These are phyloP conservation scores for Neurospora intermedia DNA, from an alignment of 495 filamentous ascomycete species.

Conservation along the genomic window DNA sequence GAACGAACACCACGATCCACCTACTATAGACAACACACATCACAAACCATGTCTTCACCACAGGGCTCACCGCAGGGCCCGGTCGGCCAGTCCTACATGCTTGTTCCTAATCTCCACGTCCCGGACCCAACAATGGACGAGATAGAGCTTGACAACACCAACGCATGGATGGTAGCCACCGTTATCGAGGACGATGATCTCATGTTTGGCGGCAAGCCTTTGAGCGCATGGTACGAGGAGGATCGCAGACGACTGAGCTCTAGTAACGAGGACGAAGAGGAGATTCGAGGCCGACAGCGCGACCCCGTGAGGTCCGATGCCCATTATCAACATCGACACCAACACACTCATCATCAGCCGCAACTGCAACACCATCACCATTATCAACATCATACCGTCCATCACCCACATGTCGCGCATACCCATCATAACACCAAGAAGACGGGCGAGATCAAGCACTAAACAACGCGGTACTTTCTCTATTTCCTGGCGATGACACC, in stretches of 20 bases:
- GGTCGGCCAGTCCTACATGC: conserved; percentile 23
- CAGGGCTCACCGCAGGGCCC: conserved; percentile 14
- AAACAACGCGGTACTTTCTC: background rate
- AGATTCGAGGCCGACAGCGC: conserved; percentile 33
- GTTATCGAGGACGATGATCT: conserved; percentile 47
- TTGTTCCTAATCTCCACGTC: conserved; percentile 20
- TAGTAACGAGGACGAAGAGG: conserved; percentile 26
- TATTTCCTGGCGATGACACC: background rate
- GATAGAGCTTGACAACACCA: conserved; percentile 20
- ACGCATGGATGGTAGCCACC: conserved; percentile 40
- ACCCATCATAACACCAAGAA: conserved; percentile 7
- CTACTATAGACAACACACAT: background rate
- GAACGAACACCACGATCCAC: background rate
- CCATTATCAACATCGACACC: conserved; percentile 9
- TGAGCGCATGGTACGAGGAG: conserved; percentile 47
- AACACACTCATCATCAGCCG: conserved; percentile 5
- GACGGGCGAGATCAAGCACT: conserved; percentile 6
- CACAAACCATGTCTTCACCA: conserved; percentile 17
- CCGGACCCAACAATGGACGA: conserved; percentile 28
- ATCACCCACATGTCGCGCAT: background rate
- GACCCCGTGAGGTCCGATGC: conserved; percentile 13
- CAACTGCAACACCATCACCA: conserved; percentile 7
- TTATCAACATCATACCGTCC: conserved; percentile 2
- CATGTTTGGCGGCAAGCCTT: conserved; percentile 45
- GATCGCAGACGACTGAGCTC: conserved; percentile 29